Conservation (phyloP, 495 filamentous ascomycete genomes). For the Neurospora discreta region DNA sequence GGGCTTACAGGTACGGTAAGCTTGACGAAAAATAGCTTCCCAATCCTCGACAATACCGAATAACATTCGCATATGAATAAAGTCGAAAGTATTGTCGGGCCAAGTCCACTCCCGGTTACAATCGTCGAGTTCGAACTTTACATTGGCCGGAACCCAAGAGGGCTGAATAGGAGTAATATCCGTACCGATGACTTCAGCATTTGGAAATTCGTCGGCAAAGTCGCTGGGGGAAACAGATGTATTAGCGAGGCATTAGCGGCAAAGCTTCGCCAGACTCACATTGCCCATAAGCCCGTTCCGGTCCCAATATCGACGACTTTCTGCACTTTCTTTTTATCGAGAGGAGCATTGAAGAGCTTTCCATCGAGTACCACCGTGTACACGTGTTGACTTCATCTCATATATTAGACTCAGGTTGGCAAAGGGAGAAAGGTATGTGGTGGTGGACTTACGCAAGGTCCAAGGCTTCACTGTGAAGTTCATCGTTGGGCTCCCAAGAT, state of each 20-base stretch:
- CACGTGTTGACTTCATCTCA: slow-evolving; percentile 8
- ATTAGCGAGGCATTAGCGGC: not conserved
- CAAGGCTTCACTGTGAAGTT: slow-evolving; percentile 9
- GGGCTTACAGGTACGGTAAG: slow-evolving; percentile 9
- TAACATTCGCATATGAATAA: slow-evolving; percentile 42
- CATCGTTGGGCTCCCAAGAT: slow-evolving; percentile 18
- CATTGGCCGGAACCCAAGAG: slow-evolving; percentile 29
- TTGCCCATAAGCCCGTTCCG: slow-evolving; percentile 32
- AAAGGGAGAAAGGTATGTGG: not conserved
- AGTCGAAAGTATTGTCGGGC: slow-evolving; percentile 41
- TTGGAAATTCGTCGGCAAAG: slow-evolving; percentile 37
- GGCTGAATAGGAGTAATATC: slow-evolving; percentile 37
- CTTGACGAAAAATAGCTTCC: slow-evolving; percentile 27
- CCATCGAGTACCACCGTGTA: slow-evolving; percentile 32
- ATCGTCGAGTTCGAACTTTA: slow-evolving; percentile 40
- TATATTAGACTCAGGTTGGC: not conserved
- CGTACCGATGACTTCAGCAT: slow-evolving; percentile 38
- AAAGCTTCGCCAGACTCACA: not conserved
- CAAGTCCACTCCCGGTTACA: slow-evolving; percentile 36
- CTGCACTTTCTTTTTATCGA: slow-evolving; percentile 16
- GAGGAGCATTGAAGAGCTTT: slow-evolving; percentile 42
- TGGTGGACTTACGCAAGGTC: slow-evolving; percentile 19
- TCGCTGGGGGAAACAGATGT: slow-evolving; percentile 20
- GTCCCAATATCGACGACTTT: slow-evolving; percentile 28
- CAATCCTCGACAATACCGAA: slow-evolving; percentile 42